These are phyloP conservation scores for Neurospora discreta DNA, from an alignment of 495 filamentous ascomycete species.

Conservation along the genomic window DNA sequence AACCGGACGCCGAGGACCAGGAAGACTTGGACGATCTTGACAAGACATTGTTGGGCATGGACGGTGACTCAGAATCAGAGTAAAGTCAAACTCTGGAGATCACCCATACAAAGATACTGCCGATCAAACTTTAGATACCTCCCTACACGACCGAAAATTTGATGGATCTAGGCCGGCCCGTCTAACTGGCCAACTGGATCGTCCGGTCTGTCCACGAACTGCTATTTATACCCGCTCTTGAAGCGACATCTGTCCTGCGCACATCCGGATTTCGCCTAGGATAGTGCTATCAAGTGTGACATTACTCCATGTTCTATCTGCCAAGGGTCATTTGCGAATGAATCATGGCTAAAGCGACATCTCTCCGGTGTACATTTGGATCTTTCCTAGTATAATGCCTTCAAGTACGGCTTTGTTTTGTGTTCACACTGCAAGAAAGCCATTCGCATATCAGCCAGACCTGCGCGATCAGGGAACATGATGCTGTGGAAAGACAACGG, in stretches of 20 bases:
- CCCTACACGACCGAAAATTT: background rate
- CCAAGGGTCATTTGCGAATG: background rate
- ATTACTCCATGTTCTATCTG: background rate
- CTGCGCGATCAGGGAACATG: background rate
- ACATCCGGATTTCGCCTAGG: background rate
- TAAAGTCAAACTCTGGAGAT: background rate
- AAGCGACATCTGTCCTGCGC: background rate
- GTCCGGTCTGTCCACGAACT: background rate
- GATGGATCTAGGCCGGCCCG: no score
- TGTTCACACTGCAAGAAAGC: background rate
- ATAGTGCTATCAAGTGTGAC: background rate
- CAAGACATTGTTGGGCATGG: conserved; percentile 37
- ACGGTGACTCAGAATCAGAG: conserved; percentile 34
- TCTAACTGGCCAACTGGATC: background rate
- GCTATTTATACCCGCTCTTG: background rate
- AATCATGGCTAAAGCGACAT: background rate
- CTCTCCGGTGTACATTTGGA: background rate
- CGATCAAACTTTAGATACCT: background rate
- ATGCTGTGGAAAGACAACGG: background rate
- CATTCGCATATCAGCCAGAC: background rate
- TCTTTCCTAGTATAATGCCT: background rate
- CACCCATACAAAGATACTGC: background rate
- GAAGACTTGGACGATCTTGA: conserved; percentile 44
- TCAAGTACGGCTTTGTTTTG: background rate
- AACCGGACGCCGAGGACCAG: conserved; percentile 37